Evolutionary conservation across 768 basidiomycete species (phyloP).

Genomic region (Guyanaporus albipodus): DNA sequence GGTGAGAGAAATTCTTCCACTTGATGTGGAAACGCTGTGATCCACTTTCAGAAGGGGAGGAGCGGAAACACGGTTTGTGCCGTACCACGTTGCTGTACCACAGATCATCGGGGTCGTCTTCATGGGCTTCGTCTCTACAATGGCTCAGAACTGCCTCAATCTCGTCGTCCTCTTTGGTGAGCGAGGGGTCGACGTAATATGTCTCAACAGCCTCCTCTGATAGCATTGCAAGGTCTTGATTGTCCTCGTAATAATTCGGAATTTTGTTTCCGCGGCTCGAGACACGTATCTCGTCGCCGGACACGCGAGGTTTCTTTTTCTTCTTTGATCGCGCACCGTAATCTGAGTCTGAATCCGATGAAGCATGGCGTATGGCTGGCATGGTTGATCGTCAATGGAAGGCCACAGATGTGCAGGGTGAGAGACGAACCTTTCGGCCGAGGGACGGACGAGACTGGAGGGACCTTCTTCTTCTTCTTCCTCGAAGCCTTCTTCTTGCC

Average conservation of each 20-base stretch:
- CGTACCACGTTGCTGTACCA: slow-evolving; percentile 86
- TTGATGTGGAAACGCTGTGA: slow-evolving; percentile 95
- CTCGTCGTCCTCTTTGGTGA: slow-evolving; percentile 69
- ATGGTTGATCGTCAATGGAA: slow-evolving; percentile 12
- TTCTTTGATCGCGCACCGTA: slow-evolving; percentile 84
- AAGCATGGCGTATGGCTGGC: slow-evolving; percentile 52
- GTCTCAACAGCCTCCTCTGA: slow-evolving; percentile 51
- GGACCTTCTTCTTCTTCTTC: slow-evolving; percentile 58
- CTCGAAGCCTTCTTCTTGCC: slow-evolving; percentile 62
- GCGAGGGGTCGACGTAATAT: slow-evolving; percentile 52
- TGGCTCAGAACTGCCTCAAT: slow-evolving; percentile 91
- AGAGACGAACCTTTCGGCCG: slow-evolving; percentile 54
- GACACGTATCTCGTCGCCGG: slow-evolving; percentile 72
- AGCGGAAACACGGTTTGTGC: background rate
- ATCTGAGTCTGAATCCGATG: slow-evolving; percentile 82
- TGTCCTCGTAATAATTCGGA: slow-evolving; percentile 77
- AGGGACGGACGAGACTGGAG: slow-evolving; percentile 39
- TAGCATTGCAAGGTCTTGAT: slow-evolving; percentile 72
- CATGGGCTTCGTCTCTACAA: slow-evolving; percentile 76
- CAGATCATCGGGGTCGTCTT: slow-evolving; percentile 71
- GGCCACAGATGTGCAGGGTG: slow-evolving; percentile 10
- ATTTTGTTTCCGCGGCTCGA: slow-evolving; percentile 72
- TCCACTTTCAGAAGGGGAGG: slow-evolving; percentile 5
- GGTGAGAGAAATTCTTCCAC: slow-evolving; percentile 97
- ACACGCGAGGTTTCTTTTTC: slow-evolving; percentile 62